phyloP scores from a whole-genome alignment of 106 monocot species.

The Acorus gramineus region DNA sequence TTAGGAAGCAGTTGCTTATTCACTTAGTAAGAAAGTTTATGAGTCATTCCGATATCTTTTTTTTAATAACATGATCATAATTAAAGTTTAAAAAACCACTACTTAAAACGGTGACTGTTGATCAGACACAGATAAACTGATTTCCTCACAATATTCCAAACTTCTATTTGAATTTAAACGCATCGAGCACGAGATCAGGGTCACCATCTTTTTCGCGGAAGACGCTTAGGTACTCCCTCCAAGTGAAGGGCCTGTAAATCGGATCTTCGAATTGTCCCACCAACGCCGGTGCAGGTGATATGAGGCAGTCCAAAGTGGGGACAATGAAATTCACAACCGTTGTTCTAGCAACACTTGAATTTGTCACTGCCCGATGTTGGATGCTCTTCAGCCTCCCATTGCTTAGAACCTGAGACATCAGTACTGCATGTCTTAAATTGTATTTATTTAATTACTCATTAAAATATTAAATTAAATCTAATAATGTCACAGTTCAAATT shows the following conservation, averaged over 20 bases:
- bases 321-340: constrained; percentile 6
- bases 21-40: no score
- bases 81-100: no score
- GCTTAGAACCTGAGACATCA: constrained; percentile 1
- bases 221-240: background rate
- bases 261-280: background rate
- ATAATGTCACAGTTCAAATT: background rate
- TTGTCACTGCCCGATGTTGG: constrained; percentile 20
- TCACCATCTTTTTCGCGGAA: background rate
- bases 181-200: background rate
- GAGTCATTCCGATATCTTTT: no score
- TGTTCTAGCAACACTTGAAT: background rate
- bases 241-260: background rate
- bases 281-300: constrained; percentile 3
- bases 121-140: background rate
- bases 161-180: background rate
- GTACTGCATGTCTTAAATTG: background rate
- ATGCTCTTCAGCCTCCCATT: constrained; percentile 13
- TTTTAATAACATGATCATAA: no score
- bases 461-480: no score
- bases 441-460: no score
- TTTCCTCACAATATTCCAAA: background rate
- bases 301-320: constrained; percentile 3
- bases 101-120: background rate
- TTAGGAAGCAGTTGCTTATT: no score